Conservation (phyloP, 306 rosid species). For the Trifolium dubium region DNA sequence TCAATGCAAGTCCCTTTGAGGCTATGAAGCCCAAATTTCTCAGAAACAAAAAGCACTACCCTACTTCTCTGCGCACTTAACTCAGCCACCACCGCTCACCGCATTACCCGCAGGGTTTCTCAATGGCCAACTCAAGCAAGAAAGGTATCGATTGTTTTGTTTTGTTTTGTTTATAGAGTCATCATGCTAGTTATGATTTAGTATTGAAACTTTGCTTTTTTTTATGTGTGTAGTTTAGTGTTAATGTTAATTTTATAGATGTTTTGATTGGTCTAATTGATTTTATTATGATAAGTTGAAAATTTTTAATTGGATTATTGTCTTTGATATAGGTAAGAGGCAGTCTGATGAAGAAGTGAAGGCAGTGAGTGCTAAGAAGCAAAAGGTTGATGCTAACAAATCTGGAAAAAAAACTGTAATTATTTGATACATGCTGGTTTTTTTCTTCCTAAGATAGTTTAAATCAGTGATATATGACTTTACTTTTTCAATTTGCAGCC, state of each 20-base stretch:
- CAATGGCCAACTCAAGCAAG: conserved; percentile 87
- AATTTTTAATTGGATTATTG: neutral
- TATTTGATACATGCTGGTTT: too few relatives aligned
- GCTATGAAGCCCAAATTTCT: too few relatives aligned
- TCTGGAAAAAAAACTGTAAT: conserved; percentile 59
- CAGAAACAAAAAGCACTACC: too few relatives aligned
- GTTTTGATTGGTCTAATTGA: too few relatives aligned
- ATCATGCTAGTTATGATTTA: neutral
- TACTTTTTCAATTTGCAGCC: conserved; percentile 52
- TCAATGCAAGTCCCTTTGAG: too few relatives aligned
- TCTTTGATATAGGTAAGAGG: conserved; percentile 61
- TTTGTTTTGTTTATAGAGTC: neutral
- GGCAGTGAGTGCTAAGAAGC: conserved; percentile 67
- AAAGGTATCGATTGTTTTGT: conserved; percentile 52
- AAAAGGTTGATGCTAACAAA: conserved; percentile 70
- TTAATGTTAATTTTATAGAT: neutral
- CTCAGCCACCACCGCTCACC: too few relatives aligned
- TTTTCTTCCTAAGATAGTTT: neutral
- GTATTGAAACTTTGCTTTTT: neutral
- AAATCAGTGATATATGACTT: neutral
- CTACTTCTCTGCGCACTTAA: too few relatives aligned
- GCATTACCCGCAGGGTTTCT: conserved; percentile 60
- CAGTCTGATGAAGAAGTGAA: conserved; percentile 63
- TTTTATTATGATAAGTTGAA: neutral
- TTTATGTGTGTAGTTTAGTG: too few relatives aligned